Evolutionary conservation across 2,329 filamentous ascomycete genomes (phyloP).

Genomic region (Fusarium sp.): DNA sequence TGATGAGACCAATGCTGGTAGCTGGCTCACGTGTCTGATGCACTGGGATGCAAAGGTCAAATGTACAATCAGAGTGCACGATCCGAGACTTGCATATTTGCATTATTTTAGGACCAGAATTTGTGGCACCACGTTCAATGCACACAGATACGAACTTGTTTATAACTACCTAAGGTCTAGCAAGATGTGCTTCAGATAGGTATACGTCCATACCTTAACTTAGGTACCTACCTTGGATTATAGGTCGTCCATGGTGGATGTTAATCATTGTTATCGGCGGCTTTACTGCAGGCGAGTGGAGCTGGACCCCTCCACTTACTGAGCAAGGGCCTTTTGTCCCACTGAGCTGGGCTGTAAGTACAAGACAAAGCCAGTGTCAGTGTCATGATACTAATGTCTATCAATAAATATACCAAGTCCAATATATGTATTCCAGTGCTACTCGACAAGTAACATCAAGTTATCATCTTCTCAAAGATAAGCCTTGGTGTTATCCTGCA

Average conservation of each 20-base stretch:
- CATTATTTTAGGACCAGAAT: background rate
- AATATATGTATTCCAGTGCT: background rate
- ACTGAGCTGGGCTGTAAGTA: background rate
- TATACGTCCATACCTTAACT: background rate
- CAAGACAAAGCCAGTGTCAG: background rate
- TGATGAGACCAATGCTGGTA: no score
- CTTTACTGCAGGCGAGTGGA: background rate
- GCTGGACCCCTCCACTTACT: background rate
- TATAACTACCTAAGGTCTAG: background rate
- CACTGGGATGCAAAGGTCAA: no score
- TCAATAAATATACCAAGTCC: background rate
- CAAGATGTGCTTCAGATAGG: background rate
- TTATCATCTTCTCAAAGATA: background rate
- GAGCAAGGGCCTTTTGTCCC: background rate
- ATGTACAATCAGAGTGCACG: no score
- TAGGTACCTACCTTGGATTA: no score
- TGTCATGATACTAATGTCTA: background rate
- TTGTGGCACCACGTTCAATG: background rate
- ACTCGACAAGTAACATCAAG: background rate
- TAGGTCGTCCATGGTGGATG: no score
- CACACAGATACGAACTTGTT: background rate
- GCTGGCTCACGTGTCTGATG: no score
- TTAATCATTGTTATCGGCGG: background rate
- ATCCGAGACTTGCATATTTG: no score
- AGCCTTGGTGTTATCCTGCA: background rate